A percentile compares a stretch with the other conserved stretches of the same genome.
These are phyloP conservation scores for Penicillium sp. DNA, from an alignment of 2,329 filamentous ascomycete genomes.

Conservation along the genomic window DNA sequence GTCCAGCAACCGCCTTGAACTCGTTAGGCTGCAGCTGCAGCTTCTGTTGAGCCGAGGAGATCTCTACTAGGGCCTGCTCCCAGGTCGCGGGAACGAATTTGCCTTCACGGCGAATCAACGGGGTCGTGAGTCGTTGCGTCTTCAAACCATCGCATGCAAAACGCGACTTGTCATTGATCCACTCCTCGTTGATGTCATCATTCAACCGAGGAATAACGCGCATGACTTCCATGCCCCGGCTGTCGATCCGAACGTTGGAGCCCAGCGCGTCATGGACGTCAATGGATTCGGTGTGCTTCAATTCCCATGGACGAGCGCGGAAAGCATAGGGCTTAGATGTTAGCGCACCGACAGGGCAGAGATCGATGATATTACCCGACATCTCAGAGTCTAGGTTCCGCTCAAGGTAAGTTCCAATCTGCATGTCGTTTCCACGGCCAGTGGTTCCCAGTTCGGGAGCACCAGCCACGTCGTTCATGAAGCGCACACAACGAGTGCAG, in stretches of 20 bases:
- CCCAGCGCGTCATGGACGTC: conserved; percentile 90
- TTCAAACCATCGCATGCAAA: conserved; percentile 96
- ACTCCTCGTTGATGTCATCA: conserved; percentile 98
- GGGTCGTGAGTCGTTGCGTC: conserved; percentile 91
- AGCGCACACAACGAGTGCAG: conserved; percentile 95
- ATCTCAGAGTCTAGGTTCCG: conserved; percentile 88
- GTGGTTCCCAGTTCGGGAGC: conserved; percentile 91
- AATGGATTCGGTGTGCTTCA: conserved; percentile 92
- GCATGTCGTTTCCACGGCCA: conserved; percentile 91
- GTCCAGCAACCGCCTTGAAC: conserved; percentile 90
- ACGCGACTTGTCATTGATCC: conserved; percentile 98
- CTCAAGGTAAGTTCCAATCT: conserved; percentile 97
- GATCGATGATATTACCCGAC: conserved; percentile 94
- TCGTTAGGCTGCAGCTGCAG: conserved; percentile 83
- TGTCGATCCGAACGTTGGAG: conserved; percentile 90
- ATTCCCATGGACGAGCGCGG: conserved; percentile 91
- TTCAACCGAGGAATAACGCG: conserved; percentile 86
- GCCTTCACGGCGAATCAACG: conserved; percentile 77
- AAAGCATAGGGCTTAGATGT: conserved; percentile 98
- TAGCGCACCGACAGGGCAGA: conserved; percentile 93
- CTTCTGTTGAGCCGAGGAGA: conserved; percentile 71
- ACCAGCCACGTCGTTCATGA: conserved; percentile 94
- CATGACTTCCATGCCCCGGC: conserved; percentile 93
- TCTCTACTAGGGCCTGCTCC: conserved; percentile 90
- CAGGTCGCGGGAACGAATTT: conserved; percentile 90